Base-by-base conservation (phyloP, 2,329 filamentous ascomycete species). In the Cladosporium sp. region DNA sequence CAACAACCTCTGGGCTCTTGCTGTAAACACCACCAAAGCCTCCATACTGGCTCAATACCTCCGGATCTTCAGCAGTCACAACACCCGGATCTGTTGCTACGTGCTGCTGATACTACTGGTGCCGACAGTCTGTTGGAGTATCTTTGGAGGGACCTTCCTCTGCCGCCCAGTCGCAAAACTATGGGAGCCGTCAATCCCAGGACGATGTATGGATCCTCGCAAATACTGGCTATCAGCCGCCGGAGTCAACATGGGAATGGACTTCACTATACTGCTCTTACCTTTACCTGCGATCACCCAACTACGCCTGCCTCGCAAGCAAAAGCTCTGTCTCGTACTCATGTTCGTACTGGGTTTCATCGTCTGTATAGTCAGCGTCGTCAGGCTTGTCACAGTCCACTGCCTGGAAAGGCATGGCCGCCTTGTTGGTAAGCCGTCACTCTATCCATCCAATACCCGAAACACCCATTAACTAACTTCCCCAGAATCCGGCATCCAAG, bases 31-130 rank as follows among this genome's bases (percentile, higher is more conserved):
- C 51, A 72, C 72, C 35, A 75, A 76, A 62, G 66, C 68, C 19
- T 75, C 72, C 1, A 74, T 77, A 45, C 59, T 77, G n/a, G 61
- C 73, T 48, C 73, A 76, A 55, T 76, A 76, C 55, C 68, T 73
- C 18, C 72, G 71, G 32, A 67, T 77, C 41, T 74, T 76, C 57
- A 63, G 59, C 29, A 64, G 62, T 3, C 62, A 54, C 6, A 55
- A 53, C 29, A 68, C 67, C 56, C 65, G 70, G 4, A 48, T 65
- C 16, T 53, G 65, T 20, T 72, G 67, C 53, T 71, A 63, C 58
- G 39, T 59, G 9, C 64, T 75, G 56, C 62, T 75, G 19, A 50
- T 56, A 0, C 51, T 59, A 12, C 54, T 68, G 22, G 43, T 62
- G 2, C 56, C 62, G 2, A 62, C 62, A 1, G 54, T 57, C 9